Evolutionary conservation across 306 rosid species (phyloP).

Genomic region (Rubus parviflorus): DNA sequence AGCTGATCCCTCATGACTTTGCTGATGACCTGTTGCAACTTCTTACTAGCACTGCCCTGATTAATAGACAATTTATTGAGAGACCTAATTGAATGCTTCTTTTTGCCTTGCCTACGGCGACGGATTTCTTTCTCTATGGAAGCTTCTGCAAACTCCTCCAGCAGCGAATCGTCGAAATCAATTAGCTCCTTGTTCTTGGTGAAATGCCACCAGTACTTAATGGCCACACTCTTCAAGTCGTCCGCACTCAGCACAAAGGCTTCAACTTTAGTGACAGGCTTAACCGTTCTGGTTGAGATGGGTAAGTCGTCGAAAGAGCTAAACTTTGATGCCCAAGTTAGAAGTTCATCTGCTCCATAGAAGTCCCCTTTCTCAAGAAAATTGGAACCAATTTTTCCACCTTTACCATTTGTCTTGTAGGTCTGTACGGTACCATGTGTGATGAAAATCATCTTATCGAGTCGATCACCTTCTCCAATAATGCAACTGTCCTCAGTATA

Average conservation of each 20-base stretch:
- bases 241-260: neutral
- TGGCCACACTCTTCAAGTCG: neutral
- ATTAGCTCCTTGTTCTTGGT: neutral
- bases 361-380: neutral
- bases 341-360: slow-evolving; percentile 18
- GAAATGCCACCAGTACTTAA: slow-evolving; percentile 6
- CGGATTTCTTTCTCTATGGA: neutral
- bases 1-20: neutral
- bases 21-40: neutral
- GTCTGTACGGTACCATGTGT: neutral
- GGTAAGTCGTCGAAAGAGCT: slow-evolving; percentile 33
- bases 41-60: neutral
- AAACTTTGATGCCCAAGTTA: slow-evolving; percentile 40
- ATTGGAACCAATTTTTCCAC: neutral
- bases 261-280: slow-evolving; percentile 2
- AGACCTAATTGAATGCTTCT: neutral
- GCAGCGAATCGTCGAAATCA: neutral
- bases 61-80: neutral
- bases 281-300: slow-evolving; percentile 38
- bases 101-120: neutral
- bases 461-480: neutral
- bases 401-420: neutral
- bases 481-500: neutral
- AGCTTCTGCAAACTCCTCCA: neutral
- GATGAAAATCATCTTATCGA: neutral